Evolutionary conservation across 352 stramenopile genomes (phyloP).

Genomic region (Pythium phragmiticola): DNA sequence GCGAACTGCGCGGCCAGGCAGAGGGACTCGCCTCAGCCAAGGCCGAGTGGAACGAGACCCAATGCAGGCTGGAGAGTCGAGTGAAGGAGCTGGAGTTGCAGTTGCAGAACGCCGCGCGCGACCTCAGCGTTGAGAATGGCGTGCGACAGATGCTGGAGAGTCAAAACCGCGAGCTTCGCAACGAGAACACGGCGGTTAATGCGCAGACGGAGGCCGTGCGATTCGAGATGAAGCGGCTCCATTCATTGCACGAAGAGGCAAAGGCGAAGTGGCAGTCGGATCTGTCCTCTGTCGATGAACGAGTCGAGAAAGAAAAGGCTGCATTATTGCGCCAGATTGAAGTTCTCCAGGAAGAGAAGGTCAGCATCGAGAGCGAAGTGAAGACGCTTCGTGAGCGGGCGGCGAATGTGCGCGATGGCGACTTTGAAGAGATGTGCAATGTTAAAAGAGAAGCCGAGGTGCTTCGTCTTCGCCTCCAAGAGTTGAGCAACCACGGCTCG

Average conservation of each 20-base stretch:
- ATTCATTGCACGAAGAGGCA: constrained; percentile 39
- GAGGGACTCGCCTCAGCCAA: constrained; percentile 33
- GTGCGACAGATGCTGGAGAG: constrained; percentile 71
- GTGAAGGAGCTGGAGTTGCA: constrained; percentile 50
- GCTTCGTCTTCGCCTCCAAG: constrained; percentile 60
- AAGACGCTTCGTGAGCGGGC: constrained; percentile 55
- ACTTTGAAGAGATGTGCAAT: constrained; percentile 67
- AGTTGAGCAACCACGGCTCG: constrained; percentile 55
- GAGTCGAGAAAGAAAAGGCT: constrained; percentile 39
- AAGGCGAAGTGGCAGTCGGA: constrained; percentile 37
- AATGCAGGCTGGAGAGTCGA: constrained; percentile 32
- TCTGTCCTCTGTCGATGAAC: constrained; percentile 35
- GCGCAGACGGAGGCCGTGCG: constrained; percentile 76
- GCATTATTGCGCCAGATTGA: constrained; percentile 48
- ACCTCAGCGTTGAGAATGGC: constrained; percentile 58
- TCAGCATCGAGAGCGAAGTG: constrained; percentile 74
- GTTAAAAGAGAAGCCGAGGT: constrained; percentile 76
- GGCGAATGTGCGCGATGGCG: constrained; percentile 50
- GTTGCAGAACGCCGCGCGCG: constrained; percentile 52
- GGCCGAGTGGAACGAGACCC: constrained; percentile 31
- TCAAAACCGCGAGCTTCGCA: constrained; percentile 69
- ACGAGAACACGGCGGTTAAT: constrained; percentile 75
- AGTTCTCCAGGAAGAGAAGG: constrained; percentile 64
- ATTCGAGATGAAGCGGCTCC: constrained; percentile 63
- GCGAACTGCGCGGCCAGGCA: constrained; percentile 50